Evolutionary conservation across 441 rosid species (phyloP).

Genomic region (Arabidopsis lyrata): DNA sequence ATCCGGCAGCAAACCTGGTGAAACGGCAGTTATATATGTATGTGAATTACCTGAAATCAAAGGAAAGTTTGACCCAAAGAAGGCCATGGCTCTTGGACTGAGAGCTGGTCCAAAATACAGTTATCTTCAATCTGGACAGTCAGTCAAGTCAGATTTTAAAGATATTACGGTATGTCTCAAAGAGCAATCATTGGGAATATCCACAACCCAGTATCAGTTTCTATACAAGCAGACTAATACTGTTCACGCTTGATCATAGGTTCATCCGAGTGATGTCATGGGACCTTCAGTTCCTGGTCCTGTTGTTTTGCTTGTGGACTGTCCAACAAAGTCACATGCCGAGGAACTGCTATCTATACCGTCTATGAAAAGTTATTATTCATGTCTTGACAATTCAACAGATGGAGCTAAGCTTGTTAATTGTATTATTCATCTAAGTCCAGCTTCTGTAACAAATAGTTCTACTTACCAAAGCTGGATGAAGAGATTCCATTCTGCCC

Average conservation of each 20-base stretch:
- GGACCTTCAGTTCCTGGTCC: slow-evolving; percentile 95
- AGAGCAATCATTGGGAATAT: slow-evolving; percentile 5
- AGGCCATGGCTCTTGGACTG: slow-evolving; percentile 84
- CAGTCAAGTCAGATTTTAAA: slow-evolving; percentile 78
- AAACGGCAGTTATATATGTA: slow-evolving; percentile 80
- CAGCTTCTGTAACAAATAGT: slow-evolving; percentile 65
- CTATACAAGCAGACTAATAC: slow-evolving; percentile 19
- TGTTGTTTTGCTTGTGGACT: slow-evolving; percentile 80
- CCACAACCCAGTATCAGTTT: slow-evolving; percentile 7
- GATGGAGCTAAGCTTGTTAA: slow-evolving; percentile 64
- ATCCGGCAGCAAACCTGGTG: slow-evolving; percentile 67
- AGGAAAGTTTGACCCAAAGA: slow-evolving; percentile 85
- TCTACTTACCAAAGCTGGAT: slow-evolving; percentile 79
- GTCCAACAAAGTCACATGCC: slow-evolving; percentile 87
- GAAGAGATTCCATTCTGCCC: slow-evolving; percentile 74
- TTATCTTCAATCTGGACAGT: slow-evolving; percentile 78
- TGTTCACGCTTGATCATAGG: slow-evolving; percentile 30
- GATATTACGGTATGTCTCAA: slow-evolving; percentile 58
- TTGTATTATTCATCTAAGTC: slow-evolving; percentile 90
- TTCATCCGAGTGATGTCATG: slow-evolving; percentile 97
- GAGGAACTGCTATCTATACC: slow-evolving; percentile 59
- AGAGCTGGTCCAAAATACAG: slow-evolving; percentile 85
- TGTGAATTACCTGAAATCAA: slow-evolving; percentile 89
- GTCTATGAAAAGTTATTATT: slow-evolving; percentile 60
- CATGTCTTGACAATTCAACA: slow-evolving; percentile 41